Evolutionary conservation across 495 filamentous ascomycete species (phyloP).

Genomic region (Jackrogersella multiformis): DNA sequence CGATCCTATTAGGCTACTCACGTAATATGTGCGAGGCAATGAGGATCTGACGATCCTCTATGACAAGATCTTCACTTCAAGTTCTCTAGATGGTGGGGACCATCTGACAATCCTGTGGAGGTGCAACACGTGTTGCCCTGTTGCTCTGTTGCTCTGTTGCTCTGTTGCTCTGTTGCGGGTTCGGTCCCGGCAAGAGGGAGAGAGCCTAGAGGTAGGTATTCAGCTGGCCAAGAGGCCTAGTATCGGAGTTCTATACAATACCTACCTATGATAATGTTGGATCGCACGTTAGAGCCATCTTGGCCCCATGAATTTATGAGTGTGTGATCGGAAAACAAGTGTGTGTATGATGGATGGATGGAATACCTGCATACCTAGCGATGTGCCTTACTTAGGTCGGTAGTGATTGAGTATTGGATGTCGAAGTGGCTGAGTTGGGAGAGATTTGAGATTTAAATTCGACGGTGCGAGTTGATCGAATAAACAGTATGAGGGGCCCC

Average conservation of each 20-base stretch:
- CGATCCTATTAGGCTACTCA: background rate
- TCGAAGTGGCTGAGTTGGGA: background rate
- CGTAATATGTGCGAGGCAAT: conserved; percentile 20
- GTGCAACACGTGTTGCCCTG: conserved; percentile 12
- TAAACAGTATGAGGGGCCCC: background rate
- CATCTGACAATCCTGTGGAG: conserved; percentile 8
- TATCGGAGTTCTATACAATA: conserved; percentile 3
- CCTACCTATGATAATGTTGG: background rate
- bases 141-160: too few relatives aligned
- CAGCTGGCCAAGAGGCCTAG: conserved; percentile 15
- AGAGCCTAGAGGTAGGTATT: too few relatives aligned
- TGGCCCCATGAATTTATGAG: background rate
- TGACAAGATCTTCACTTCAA: conserved; percentile 13
- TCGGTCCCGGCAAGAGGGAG: background rate
- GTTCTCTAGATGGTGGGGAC: conserved; percentile 2
- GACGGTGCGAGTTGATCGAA: background rate
- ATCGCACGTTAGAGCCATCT: background rate
- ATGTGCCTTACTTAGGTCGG: too few relatives aligned
- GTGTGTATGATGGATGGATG: background rate
- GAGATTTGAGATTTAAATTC: background rate
- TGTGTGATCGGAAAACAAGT: background rate
- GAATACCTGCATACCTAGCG: too few relatives aligned
- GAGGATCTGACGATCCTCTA: conserved; percentile 29
- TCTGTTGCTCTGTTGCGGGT: background rate
- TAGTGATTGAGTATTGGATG: background rate